phyloP scores from a whole-genome alignment of 106 monocot species.

The Gastrodia elata region DNA sequence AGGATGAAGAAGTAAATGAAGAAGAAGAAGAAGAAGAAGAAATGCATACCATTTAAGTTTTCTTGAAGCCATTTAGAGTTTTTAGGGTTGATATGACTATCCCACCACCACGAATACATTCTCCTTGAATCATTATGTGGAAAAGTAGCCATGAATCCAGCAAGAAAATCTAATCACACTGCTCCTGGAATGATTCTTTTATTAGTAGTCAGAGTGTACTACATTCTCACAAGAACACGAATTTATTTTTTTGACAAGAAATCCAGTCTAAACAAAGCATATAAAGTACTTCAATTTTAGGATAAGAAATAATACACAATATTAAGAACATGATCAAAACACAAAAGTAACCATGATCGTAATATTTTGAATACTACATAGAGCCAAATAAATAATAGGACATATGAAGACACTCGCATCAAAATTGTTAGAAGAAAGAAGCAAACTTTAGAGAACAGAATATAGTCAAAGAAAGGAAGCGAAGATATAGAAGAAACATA shows the following conservation, averaged over 20 bases:
- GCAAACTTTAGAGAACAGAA: not conserved
- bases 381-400: not conserved
- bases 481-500: not conserved
- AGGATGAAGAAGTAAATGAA: not conserved
- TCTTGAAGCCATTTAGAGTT: slow-evolving; percentile 78
- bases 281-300: not conserved
- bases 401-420: not conserved
- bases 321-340: not conserved
- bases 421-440: not conserved
- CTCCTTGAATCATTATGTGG: slow-evolving; percentile 33
- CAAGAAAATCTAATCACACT: not conserved
- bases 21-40: not conserved
- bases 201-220: not conserved
- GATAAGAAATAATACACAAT: not conserved
- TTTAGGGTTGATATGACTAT: slow-evolving; percentile 65
- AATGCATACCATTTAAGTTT: slow-evolving; percentile 39
- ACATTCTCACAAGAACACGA: not conserved
- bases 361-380: not conserved
- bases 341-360: not conserved
- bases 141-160: slow-evolving; percentile 36
- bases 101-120: slow-evolving; percentile 74
- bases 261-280: not conserved
- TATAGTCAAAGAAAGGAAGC: not conserved
- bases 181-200: not conserved
- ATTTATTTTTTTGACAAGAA: not conserved